These are phyloP conservation scores for Aspergillus proliferans DNA, from an alignment of 2,329 filamentous ascomycete genomes.

Conservation along the genomic window DNA sequence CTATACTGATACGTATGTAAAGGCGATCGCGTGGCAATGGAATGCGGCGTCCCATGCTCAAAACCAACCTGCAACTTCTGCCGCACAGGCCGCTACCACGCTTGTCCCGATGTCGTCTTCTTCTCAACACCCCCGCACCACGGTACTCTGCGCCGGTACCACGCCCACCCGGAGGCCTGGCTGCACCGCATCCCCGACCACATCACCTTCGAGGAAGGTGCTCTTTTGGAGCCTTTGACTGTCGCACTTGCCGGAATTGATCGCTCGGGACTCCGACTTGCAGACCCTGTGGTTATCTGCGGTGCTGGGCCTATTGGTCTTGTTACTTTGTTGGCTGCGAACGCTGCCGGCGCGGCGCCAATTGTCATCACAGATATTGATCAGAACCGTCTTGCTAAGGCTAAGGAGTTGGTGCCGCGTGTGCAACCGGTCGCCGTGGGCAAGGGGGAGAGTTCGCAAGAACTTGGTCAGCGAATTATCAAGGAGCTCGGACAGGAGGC, in stretches of 20 bases:
- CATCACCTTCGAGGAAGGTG: conserved; percentile 12
- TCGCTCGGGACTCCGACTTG: conserved; percentile 10
- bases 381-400: conserved; percentile 11
- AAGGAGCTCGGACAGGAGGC: conserved; percentile 13
- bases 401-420: conserved; percentile 12
- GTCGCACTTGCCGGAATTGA: conserved; percentile 14
- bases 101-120: conserved; percentile 14
- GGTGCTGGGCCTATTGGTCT: conserved; percentile 14
- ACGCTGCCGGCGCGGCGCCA: conserved; percentile 12
- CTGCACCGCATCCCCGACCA: conserved; percentile 12
- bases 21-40: conserved; percentile 14
- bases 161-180: conserved; percentile 14
- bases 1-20: background rate
- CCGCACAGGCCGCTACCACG: conserved; percentile 13
- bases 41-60: conserved; percentile 15
- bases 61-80: conserved; percentile 13
- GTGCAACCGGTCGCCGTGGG: conserved; percentile 6
- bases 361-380: conserved; percentile 16
- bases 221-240: conserved; percentile 11
- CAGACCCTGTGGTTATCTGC: conserved; percentile 13
- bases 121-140: conserved; percentile 16
- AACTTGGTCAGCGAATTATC: conserved; percentile 8
- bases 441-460: conserved; percentile 4
- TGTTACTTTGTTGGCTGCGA: conserved; percentile 12
- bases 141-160: conserved; percentile 14